Evolutionary conservation across 2,329 filamentous ascomycete genomes (phyloP), one percentile per base, ranked within the genome.

Genomic region (Sporothrix euskadiensis): DNA sequence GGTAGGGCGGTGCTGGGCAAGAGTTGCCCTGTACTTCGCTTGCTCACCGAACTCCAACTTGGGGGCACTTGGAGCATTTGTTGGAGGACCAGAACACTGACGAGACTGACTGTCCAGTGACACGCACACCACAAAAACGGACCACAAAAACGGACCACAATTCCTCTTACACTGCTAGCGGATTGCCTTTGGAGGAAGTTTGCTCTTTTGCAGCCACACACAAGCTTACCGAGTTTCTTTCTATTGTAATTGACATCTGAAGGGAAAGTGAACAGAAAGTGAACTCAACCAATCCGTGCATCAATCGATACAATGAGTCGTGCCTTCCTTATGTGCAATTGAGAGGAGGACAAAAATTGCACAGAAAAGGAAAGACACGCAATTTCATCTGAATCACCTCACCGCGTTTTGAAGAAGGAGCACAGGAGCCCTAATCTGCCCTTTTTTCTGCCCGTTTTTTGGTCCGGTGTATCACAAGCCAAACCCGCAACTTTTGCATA

Each of bases 141-240:
- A 32, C 47, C 47, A 39, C 47, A 22, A 22, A 56, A 44, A 44
- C 26, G 35, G n/a, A 22, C 52, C n/a, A 59, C 54, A 41, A 22
- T 71, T 52, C 26, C 56, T 71, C 41, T 71, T 71, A 71, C 69
- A 70, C 68, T 57, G 68, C 49, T 70, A 70, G 68, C n/a, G 68
- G 19, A 44, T 57, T 70, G 52, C 68, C 68, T 57, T 70, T 70
- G 52, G 68, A 57, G 52, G 68, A 57, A 70, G 68, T 70, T 69
- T 57, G 49, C 68, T 30, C 1, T 44, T 66, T 47, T 47, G 61
- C 39, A 47, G 39, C 35, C 35, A 2, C 22, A 9, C 35, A 65
- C 35, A 1, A 39, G 16, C 59, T 41, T 9, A 22, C 12, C n/a
- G 10, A 1, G 26, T 26, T 2, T 26, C 26, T 26, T 4, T 39